A percentile compares a stretch with the other conserved stretches of the same genome.
Evolutionary conservation across 768 basidiomycete genomes (phyloP).

Genomic region (Clitopilus passeckerianus): DNA sequence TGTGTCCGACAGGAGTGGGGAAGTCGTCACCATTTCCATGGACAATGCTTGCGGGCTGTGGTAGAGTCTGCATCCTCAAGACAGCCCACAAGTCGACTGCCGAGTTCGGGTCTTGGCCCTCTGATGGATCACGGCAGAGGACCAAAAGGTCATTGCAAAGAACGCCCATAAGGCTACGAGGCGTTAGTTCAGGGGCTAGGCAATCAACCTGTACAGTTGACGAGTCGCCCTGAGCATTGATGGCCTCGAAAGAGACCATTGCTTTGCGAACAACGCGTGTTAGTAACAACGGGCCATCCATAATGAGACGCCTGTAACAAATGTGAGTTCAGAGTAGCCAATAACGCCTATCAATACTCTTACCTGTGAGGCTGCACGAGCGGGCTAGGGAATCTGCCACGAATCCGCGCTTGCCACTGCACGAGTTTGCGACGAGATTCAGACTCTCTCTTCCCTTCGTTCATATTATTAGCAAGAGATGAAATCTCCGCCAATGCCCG

Average conservation of each 20-base stretch:
- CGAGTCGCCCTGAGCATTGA: constrained; percentile 71
- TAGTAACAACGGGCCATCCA: constrained; percentile 83
- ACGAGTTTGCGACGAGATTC: constrained; percentile 90
- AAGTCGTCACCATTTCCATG: constrained; percentile 67
- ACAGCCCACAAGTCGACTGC: constrained; percentile 95
- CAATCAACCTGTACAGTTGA: constrained; percentile 87
- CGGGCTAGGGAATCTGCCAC: constrained; percentile 93
- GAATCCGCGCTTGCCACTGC: constrained; percentile 85
- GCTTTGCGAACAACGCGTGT: constrained; percentile 91
- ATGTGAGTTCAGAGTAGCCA: not conserved
- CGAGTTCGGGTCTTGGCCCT: constrained; percentile 69
- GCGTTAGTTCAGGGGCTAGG: constrained; percentile 81
- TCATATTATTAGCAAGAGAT: constrained; percentile 89
- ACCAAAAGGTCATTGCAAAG: constrained; percentile 93
- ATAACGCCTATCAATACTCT: constrained; percentile 6
- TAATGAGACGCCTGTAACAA: constrained; percentile 70
- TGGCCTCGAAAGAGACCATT: constrained; percentile 74
- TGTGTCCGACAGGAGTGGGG: not conserved
- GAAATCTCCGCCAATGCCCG: constrained; percentile 85
- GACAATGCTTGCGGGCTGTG: constrained; percentile 86
- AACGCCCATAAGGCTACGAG: constrained; percentile 73
- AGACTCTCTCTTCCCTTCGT: constrained; percentile 94
- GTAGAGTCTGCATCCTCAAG: constrained; percentile 88
- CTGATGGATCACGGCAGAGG: constrained; percentile 81
- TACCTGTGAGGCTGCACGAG: constrained; percentile 96